Conservation (phyloP, 176 grass and related monocot genomes). For the Eleusine indica region DNA sequence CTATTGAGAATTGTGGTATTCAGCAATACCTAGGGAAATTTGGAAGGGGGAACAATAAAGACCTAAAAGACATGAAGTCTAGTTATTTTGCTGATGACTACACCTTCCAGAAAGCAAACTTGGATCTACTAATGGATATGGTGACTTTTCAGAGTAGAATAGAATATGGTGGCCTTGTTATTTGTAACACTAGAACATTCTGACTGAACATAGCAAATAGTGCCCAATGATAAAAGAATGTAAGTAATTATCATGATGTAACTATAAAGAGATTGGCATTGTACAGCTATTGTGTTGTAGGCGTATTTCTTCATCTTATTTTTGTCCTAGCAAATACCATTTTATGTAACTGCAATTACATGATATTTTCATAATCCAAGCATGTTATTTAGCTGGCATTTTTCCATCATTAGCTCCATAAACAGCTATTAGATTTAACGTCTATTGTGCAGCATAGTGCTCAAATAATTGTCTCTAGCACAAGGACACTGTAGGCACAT, state of each 20-base stretch:
- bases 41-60: conserved; percentile 38
- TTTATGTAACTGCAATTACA: not conserved
- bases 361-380: not conserved
- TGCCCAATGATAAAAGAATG: not conserved
- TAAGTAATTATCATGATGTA: conserved; percentile 28
- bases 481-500: too few relatives aligned
- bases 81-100: conserved; percentile 60
- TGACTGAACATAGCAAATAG: conserved; percentile 30
- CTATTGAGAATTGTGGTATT: conserved; percentile 29
- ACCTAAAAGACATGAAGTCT: conserved; percentile 21
- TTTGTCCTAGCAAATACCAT: not conserved
- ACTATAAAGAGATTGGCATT: conserved; percentile 5
- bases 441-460: too few relatives aligned
- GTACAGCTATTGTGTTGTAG: not conserved
- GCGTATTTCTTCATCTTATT: not conserved
- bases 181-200: conserved; percentile 60
- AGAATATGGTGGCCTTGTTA: conserved; percentile 53
- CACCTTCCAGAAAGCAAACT: conserved; percentile 27
- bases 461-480: too few relatives aligned
- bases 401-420: not conserved
- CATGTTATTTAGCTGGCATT: conserved; percentile 8
- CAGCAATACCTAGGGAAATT: conserved; percentile 52
- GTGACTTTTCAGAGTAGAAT: conserved; percentile 46
- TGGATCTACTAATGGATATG: conserved; percentile 31
- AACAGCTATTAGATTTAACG: too few relatives aligned